These are phyloP conservation scores for Lasiodiplodia theobromae DNA, from an alignment of 2,329 filamentous ascomycete genomes.

Conservation along the genomic window DNA sequence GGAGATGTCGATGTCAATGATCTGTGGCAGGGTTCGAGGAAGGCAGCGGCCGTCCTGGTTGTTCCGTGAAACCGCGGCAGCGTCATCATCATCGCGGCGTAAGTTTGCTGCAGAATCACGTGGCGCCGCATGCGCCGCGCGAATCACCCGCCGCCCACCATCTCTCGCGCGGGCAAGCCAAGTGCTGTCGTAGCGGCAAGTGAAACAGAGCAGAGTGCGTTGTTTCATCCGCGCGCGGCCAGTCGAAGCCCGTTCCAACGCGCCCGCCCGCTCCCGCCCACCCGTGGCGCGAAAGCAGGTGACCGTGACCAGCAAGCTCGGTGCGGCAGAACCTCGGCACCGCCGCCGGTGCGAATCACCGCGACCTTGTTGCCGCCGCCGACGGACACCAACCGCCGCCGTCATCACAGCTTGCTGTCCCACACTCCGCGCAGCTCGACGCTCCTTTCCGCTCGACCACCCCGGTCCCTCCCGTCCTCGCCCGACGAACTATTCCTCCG, in stretches of 20 bases:
- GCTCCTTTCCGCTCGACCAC: conserved; percentile 1
- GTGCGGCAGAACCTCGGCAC: background rate
- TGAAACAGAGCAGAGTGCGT: conserved; percentile 12
- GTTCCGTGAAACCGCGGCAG: conserved; percentile 14
- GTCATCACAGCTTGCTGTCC: conserved; percentile 20
- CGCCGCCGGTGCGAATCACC: background rate
- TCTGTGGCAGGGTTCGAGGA: conserved; percentile 26
- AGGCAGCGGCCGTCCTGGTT: conserved; percentile 8
- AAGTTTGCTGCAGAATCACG: conserved; percentile 19
- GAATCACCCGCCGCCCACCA: background rate
- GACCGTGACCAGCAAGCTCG: background rate
- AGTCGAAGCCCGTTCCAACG: background rate
- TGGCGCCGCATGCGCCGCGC: conserved; percentile 9
- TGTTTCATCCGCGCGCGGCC: background rate
- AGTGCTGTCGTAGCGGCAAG: conserved; percentile 1
- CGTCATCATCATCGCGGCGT: conserved; percentile 23
- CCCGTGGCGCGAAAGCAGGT: conserved; percentile 25
- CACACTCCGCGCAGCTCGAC: conserved; percentile 17
- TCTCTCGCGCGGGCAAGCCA: background rate
- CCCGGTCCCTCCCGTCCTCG: background rate
- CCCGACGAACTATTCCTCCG: background rate
- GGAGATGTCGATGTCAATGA: conserved; percentile 26
- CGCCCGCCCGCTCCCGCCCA: conserved; percentile 3
- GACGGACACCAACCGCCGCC: conserved; percentile 17
- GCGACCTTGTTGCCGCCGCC: conserved; percentile 13